Evolutionary conservation across 805 yeast genomes (phyloP).

Genomic region (Spathaspora sp.): DNA sequence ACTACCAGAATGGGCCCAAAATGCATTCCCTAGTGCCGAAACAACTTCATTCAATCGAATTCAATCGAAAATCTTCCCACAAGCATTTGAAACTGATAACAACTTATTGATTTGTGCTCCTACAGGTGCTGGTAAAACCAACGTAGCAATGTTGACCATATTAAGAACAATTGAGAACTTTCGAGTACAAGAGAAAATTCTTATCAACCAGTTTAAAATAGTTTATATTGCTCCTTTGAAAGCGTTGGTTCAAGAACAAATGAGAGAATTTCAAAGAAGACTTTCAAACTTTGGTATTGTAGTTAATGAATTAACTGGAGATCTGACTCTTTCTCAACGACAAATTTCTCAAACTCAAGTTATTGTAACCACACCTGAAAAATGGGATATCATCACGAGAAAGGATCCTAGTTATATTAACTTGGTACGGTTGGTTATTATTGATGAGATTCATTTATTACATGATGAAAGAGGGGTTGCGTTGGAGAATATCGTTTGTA

Average conservation of each 20-base stretch:
- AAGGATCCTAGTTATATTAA: constrained; percentile 61
- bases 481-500: constrained; percentile 78
- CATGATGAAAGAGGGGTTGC: constrained; percentile 97
- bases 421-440: constrained; percentile 65
- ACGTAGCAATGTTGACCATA: constrained; percentile 85
- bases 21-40: constrained; percentile 67
- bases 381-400: constrained; percentile 95
- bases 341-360: constrained; percentile 79
- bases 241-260: constrained; percentile 94
- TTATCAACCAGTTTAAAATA: constrained; percentile 59
- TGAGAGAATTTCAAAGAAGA: constrained; percentile 75
- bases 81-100: constrained; percentile 68
- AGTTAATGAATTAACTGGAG: constrained; percentile 91
- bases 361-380: constrained; percentile 92
- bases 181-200: constrained; percentile 49
- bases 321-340: constrained; percentile 67
- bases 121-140: constrained; percentile 98
- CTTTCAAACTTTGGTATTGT: constrained; percentile 59
- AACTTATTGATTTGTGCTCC: constrained; percentile 92
- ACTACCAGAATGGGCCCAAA: constrained; percentile 80
- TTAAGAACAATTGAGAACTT: constrained; percentile 57
- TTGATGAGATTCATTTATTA: constrained; percentile 89
- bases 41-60: constrained; percentile 70
- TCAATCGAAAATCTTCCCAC: constrained; percentile 78
- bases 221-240: constrained; percentile 92